Evolutionary conservation across 352 stramenopile species (phyloP).

Genomic region (Blastocystis sp.): DNA sequence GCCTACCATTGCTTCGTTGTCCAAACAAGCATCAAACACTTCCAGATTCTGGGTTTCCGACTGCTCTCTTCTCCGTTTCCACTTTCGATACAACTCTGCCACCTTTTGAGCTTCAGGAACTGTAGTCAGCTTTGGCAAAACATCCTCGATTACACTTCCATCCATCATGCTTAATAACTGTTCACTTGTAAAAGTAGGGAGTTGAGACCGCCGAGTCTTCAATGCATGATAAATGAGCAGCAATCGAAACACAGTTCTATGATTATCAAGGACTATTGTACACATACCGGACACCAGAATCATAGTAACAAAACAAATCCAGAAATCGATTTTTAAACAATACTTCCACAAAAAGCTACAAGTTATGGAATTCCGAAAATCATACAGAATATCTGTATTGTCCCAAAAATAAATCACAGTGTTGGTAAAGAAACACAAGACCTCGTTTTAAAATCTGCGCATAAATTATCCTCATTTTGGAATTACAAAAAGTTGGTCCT

Average conservation of each 20-base stretch:
- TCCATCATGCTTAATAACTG: not conserved
- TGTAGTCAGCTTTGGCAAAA: not conserved
- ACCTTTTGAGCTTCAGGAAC: not conserved
- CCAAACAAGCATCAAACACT: not conserved
- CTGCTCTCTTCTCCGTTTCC: not conserved
- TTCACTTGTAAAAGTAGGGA: not conserved
- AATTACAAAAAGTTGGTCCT: constrained; percentile 1
- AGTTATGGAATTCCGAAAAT: not conserved
- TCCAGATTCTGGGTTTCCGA: not conserved
- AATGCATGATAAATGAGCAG: not conserved
- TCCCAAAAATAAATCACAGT: constrained; percentile 12
- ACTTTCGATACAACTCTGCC: not conserved
- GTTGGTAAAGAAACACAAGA: constrained; percentile 21
- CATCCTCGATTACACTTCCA: not conserved
- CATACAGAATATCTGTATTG: not conserved
- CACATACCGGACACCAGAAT: not conserved
- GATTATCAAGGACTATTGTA: not conserved
- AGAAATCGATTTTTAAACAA: constrained; percentile 18
- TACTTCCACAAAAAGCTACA: not conserved
- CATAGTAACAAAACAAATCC: constrained; percentile 23
- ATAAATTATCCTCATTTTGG: not conserved
- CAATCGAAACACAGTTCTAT: constrained; percentile 2
- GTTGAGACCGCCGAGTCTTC: not conserved
- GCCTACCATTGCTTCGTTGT: not conserved
- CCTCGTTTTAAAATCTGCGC: constrained; percentile 5